Conservation (phyloP, 495 filamentous ascomycete genomes). For the Halenospora varia region DNA sequence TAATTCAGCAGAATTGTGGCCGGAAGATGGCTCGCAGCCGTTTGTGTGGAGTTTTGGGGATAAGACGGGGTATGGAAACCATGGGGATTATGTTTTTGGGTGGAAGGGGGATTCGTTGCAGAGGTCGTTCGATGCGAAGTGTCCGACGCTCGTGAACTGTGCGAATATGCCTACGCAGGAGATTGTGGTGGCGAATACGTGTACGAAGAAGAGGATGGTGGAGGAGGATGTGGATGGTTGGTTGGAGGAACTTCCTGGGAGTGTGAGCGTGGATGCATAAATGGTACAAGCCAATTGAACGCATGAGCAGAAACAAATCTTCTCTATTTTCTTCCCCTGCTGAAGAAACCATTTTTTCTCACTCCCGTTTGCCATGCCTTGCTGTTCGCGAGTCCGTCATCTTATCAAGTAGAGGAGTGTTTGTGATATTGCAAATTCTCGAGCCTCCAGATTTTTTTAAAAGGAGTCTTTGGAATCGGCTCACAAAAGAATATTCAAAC, state of each 20-base stretch:
- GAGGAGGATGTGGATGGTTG: background rate
- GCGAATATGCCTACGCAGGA: background rate
- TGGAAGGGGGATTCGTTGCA: constrained; percentile 12
- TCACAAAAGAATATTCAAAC: no score
- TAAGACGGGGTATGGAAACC: constrained; percentile 2
- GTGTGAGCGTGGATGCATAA: background rate
- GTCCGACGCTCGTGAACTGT: background rate
- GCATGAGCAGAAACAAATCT: no score
- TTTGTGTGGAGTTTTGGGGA: constrained; percentile 42
- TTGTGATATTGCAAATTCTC: no score
- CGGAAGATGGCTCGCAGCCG: constrained; percentile 36
- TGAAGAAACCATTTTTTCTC: no score
- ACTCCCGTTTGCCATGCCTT: no score
- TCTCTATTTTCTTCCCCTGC: no score
- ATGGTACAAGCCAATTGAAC: no score
- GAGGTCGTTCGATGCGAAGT: constrained; percentile 17
- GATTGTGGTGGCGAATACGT: background rate
- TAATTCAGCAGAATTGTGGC: constrained; percentile 37
- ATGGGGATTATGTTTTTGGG: background rate
- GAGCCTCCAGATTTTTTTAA: no score
- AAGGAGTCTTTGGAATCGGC: no score
- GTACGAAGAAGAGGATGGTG: background rate
- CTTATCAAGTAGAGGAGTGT: no score
- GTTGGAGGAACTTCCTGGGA: background rate
- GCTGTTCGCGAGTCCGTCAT: no score